These are phyloP conservation scores for Gonapodya prolifera DNA, from an alignment of 192 early-diverging fungal genomes.

Conservation along the genomic window DNA sequence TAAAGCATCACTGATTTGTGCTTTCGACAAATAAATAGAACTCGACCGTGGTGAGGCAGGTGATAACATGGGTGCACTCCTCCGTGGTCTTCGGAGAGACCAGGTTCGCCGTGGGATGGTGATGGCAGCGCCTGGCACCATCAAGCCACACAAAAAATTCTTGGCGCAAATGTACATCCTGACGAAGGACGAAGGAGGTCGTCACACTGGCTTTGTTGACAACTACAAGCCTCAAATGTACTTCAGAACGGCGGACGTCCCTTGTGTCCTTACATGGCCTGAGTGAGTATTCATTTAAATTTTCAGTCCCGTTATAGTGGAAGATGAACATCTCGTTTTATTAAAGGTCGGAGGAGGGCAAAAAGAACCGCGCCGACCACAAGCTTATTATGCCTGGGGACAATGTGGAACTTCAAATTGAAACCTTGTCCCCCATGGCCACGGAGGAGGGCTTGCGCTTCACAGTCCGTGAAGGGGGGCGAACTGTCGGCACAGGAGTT, in stretches of 20 bases:
- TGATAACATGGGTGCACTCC: conserved; percentile 94
- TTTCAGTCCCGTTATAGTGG: no score
- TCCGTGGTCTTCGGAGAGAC: conserved; percentile 96
- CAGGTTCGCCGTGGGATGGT: conserved; percentile 91
- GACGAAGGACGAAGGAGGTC: conserved; percentile 95
- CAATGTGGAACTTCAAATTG: conserved; percentile 80
- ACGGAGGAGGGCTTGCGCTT: conserved; percentile 91
- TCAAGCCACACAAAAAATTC: conserved; percentile 94
- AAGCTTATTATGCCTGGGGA: conserved; percentile 99
- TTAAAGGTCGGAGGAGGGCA: conserved; percentile 45
- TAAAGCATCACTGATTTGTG: neutral
- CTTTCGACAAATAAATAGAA: conserved; percentile 43
- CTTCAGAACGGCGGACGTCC: conserved; percentile 91
- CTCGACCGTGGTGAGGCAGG: conserved; percentile 93
- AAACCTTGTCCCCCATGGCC: conserved; percentile 68
- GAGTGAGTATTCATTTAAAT: neutral
- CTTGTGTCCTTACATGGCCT: conserved; percentile 47
- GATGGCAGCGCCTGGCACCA: conserved; percentile 76
- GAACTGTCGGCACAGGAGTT: conserved; percentile 92
- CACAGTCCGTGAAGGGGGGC: conserved; percentile 95
- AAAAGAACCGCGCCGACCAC: conserved; percentile 68
- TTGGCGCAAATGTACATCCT: conserved; percentile 84
- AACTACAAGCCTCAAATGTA: conserved; percentile 97
- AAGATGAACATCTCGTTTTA: no score
- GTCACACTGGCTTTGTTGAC: conserved; percentile 92